Base-by-base conservation (phyloP, 352 stramenopile species). In the Aphanomyces astaci region DNA sequence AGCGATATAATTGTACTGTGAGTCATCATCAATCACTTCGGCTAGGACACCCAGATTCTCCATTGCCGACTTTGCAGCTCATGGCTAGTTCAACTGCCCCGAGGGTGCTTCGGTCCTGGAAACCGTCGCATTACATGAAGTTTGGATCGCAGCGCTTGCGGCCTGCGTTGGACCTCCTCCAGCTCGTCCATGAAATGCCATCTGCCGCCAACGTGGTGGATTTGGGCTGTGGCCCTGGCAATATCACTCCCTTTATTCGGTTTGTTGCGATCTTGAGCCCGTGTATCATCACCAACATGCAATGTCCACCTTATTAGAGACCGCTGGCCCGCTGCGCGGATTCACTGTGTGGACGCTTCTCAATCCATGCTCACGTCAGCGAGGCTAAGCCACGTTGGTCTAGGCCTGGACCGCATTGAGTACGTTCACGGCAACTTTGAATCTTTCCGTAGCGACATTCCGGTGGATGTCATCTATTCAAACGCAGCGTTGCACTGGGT, bases 401-500 rank as follows among this genome's bases (percentile, higher is more conserved):
- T 25, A n/a, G 51, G 51, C 17, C 30, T 32, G 7, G 40, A 62
- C 0, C 63, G 43, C 15, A 33, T 87, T 19, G n/a, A 39, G 15
- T 90, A 92, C 72, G 54, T 73, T 3, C 70, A 88, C 22, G 78
- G 66, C 7, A 80, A 77, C 63, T 90, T 92, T 54, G 84, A 88
- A 46, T 79, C 53, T 0, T 90, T 81, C 63, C 15, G 71, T 4
- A 73, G 79, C 0, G 63, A 64, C 2, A 53, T 67, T 4, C 73
- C 75, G 0, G 73, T 90, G 36, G 80, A 90, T 60, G 72, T 92
- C 55, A 88, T 92, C 63, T 92, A 78, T 67, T 84, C 82, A 15
- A 92, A 92, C 51, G 80, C 84, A 0, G 81, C 82, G 10, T 39
- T 90, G 31, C 84, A 92, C 39, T 92, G 82, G 84, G 79, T 89